Conservation (phyloP, 441 rosid species). For the Isatis lusitanica region DNA sequence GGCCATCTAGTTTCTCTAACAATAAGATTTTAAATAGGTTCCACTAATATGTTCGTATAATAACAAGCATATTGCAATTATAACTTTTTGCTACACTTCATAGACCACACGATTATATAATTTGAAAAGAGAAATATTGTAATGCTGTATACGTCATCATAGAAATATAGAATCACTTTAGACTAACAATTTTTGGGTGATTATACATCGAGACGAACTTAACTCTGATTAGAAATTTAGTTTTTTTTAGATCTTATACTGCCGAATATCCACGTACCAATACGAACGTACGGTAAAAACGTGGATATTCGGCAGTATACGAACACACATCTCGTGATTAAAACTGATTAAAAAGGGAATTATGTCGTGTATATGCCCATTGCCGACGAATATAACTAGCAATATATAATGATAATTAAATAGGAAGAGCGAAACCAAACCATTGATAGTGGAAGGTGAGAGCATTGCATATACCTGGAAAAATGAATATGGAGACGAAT, state of each 20-base stretch:
- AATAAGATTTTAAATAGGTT: not conserved
- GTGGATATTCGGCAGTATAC: too few relatives aligned
- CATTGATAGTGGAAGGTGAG: conserved; percentile 29
- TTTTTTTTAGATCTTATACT: not conserved
- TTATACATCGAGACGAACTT: not conserved
- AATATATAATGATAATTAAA: conserved; percentile 7
- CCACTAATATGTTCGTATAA: not conserved
- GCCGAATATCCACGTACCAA: not conserved
- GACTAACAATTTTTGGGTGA: conserved; percentile 3
- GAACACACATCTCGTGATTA: not conserved
- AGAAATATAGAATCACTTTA: conserved; percentile 25
- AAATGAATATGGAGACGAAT: not conserved
- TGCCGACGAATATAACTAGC: conserved; percentile 11
- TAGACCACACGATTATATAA: not conserved
- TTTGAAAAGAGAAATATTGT: not conserved
- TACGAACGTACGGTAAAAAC: not conserved
- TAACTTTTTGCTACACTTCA: not conserved
- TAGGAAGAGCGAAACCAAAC: conserved; percentile 25
- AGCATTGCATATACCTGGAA: conserved; percentile 23
- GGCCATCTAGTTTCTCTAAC: not conserved
- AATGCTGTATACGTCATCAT: conserved; percentile 1
- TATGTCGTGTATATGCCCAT: not conserved
- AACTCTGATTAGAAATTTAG: not conserved
- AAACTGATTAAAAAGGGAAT: not conserved
- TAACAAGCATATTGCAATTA: not conserved